phyloP scores from a whole-genome alignment of 306 rosid species.

The Quercus wislizeni region DNA sequence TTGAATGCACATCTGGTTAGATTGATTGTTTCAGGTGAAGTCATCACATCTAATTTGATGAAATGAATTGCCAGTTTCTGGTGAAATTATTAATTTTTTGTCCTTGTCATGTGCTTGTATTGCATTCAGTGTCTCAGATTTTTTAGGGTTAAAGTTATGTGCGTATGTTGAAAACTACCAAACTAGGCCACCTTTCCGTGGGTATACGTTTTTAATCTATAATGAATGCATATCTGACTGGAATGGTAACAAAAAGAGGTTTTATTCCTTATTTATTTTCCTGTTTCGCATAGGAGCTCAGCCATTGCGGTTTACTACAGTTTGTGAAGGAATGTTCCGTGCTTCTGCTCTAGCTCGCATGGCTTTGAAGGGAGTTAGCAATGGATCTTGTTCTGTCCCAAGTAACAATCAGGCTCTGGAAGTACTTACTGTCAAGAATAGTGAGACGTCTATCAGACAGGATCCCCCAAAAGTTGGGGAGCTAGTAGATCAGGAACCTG shows the following conservation, averaged over 20 bases:
- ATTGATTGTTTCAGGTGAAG: not conserved
- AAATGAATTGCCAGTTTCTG: not conserved
- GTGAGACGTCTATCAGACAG: constrained; percentile 21
- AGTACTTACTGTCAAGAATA: constrained; percentile 21
- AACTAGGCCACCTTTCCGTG: not conserved
- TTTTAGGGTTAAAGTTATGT: not conserved
- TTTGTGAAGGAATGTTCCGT: constrained; percentile 46
- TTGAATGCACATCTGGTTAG: not conserved
- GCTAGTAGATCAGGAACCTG: constrained; percentile 29
- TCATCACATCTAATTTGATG: not conserved
- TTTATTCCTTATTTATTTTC: constrained; percentile 10
- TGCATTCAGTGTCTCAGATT: not conserved
- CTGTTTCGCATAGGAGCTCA: constrained; percentile 40
- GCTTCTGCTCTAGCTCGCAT: constrained; percentile 50
- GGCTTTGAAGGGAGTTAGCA: constrained; percentile 26
- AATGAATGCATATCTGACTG: not conserved
- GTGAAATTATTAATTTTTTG: not conserved
- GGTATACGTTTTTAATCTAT: not conserved
- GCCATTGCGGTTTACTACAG: constrained; percentile 45
- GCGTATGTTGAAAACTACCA: not conserved
- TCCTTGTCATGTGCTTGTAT: not conserved
- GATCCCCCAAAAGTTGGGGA: constrained; percentile 28
- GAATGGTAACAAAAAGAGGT: not conserved
- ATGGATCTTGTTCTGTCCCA: constrained; percentile 26
- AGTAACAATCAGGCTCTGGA: constrained; percentile 25